Base-by-base conservation (phyloP, 2,329 filamentous ascomycete genomes). In the Sporothrix luriei region DNA sequence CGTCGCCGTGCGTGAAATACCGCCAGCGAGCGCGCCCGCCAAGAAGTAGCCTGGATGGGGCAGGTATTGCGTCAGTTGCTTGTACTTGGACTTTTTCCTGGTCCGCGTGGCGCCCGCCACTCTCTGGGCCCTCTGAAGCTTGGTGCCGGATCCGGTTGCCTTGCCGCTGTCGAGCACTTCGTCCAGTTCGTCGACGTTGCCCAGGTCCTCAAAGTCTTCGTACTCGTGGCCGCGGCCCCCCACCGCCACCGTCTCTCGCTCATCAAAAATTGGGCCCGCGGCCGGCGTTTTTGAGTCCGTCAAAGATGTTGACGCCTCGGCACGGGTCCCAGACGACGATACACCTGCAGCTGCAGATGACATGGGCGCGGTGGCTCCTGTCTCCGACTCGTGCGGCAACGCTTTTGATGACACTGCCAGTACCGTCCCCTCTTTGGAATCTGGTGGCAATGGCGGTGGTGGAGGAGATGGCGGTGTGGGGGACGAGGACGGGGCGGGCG, bases 41-140 rank as follows among this genome's bases (percentile, higher is more conserved):
- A 97, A 82, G 81, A 98, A 99, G 83, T 98, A 99, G 86, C 95
- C 95, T 97, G 91, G 86, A 88, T 93, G 87, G 80, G 91, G 92
- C 80, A 93, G 84, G 84, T 90, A 85, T 79, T 84, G 83, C 79
- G 87, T 89, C 83, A 90, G 87, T 83, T 79, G 83, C 78, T 26
- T 29, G 24, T 40, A 38, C 54, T 48, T 69, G 33, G 51, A 33
- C 66, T 52, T 68, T 24, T 10, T n/a, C 29, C 55, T 57, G 7
- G 52, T 29, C 52, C 46, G 46, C 3, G 33, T 38, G 19, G 24
- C 16, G 2, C 21, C 57, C 11, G 14, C 29, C 29, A 13, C 54
- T 4, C 33, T 52, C 13, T 48, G 49, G 38, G 61, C 24, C 54
- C 57, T 62, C n/a, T 69, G 68, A 70, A 73, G 70, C 70, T 70